Evolutionary conservation across 2,329 filamentous ascomycete species (phyloP).

Genomic region (Ophiocordyceps polyrhachis-furcata): DNA sequence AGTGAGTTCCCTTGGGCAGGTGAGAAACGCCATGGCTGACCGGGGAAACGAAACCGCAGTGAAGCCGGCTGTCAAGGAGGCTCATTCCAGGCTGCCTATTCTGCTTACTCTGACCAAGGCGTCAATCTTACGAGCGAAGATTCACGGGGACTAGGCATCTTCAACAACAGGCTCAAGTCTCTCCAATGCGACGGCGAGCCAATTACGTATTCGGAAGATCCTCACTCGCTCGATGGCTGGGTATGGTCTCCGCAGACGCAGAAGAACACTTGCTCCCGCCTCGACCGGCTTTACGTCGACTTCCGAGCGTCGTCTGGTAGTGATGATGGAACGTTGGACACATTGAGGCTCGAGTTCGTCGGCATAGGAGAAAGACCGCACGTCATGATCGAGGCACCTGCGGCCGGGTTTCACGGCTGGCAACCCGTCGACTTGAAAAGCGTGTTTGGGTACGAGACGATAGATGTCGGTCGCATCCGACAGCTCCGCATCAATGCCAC

Average conservation of each 20-base stretch:
- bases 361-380: neutral
- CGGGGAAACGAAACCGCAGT: neutral
- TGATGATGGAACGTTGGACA: neutral
- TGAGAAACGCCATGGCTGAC: neutral
- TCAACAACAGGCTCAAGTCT: neutral
- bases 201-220: neutral
- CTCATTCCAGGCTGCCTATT: neutral
- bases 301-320: neutral
- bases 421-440: neutral
- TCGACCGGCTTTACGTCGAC: neutral
- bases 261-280: neutral
- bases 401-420: neutral
- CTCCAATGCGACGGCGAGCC: neutral
- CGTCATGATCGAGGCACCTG: too few relatives aligned
- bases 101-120: neutral
- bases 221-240: neutral
- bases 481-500: neutral
- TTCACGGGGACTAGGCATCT: neutral
- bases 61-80: neutral
- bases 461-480: neutral
- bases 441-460: neutral
- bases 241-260: neutral
- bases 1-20: too few relatives aligned
- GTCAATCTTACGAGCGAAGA: neutral
- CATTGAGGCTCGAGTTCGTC: neutral